Base-by-base conservation (phyloP, 768 basidiomycete species). In the button mushroom (Agaricus bisporus) region DNA sequence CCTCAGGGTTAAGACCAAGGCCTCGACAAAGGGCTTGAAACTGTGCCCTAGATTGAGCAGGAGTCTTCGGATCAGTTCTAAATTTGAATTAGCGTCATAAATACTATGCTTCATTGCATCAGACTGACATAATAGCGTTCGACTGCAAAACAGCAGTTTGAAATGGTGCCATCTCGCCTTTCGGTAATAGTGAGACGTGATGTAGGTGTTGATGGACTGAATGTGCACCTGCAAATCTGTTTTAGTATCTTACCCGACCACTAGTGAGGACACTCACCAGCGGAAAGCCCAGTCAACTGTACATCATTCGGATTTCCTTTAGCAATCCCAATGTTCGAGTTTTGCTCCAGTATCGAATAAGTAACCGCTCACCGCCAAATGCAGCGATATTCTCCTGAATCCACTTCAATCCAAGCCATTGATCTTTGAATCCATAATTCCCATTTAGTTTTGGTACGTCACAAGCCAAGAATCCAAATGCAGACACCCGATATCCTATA, bases 371-470 rank as follows among this genome's bases (percentile, higher is more conserved):
- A 81, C 87, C 88, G 65, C 88, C 89, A 57, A 90, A 91, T 0
- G 70, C 68, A 37, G 65, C 65, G 18, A 91, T 87, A 59, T 90
- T 86, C 15, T 77, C 77, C 43, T 72, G 78, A 22, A 90, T 70
- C 87, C 88, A 90, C 59, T 78, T 70, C n/a, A 90, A 61, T 0
- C 82, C 88, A 17, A 86, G 61, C 88, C 88, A 90, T 60, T 87
- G 86, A 61, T 91, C 88, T 66, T 89, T 90, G 71, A 91, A 91
- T 0, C 88, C 88, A 63, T 84, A 91, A 61, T 91, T 91, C 2
- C 89, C 88, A 14, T 72, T 70, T 43, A 91, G 63, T 39, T 68
- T 62, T 11, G 85, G 86, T 54, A 78, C 65, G 42, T 85, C 82
- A 58, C 76, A 77, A 0, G 86, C 87, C 18, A 91, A 69, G 61